Evolutionary conservation across 2,329 filamentous ascomycete species (phyloP).

Genomic region (Epichloe sylvatica): DNA sequence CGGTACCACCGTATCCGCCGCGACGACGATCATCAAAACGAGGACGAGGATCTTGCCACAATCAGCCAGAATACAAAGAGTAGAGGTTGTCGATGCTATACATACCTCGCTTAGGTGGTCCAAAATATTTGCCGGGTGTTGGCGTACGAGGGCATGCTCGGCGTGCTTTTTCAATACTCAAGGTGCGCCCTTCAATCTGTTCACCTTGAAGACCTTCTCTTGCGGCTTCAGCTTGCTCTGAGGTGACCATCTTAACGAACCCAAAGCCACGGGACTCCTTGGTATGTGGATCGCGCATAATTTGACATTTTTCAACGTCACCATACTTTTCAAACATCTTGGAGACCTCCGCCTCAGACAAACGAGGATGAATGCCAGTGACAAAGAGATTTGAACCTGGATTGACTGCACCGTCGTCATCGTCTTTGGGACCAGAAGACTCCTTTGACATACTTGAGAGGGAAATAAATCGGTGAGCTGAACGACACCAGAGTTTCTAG

Average conservation of each 20-base stretch:
- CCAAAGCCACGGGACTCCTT: slow-evolving; percentile 98
- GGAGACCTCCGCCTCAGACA: slow-evolving; percentile 79
- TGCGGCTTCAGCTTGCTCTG: slow-evolving; percentile 89
- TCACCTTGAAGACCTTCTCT: slow-evolving; percentile 94
- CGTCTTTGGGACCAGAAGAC: slow-evolving; percentile 37
- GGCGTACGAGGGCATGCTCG: slow-evolving; percentile 88
- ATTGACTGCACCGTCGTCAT: slow-evolving; percentile 73
- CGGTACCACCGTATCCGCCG: slow-evolving; percentile 40
- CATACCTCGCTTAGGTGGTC: slow-evolving; percentile 92
- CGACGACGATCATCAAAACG: slow-evolving; percentile 50
- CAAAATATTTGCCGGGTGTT: slow-evolving; percentile 97
- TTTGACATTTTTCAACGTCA: slow-evolving; percentile 97
- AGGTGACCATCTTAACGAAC: slow-evolving; percentile 97
- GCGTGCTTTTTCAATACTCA: slow-evolving; percentile 98
- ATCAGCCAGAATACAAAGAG: background rate
- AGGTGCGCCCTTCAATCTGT: slow-evolving; percentile 81
- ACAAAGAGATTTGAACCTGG: slow-evolving; percentile 97
- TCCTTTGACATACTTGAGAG: slow-evolving; percentile 34
- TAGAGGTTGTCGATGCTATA: background rate
- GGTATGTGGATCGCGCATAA: slow-evolving; percentile 97
- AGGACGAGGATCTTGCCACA: slow-evolving; percentile 22
- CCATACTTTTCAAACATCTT: slow-evolving; percentile 98
- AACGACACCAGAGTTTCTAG: background rate
- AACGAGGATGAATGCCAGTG: slow-evolving; percentile 88
- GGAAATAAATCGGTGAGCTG: background rate